phyloP scores from a whole-genome alignment of 257 asterid genomes.

The Rehmannia glutinosa region DNA sequence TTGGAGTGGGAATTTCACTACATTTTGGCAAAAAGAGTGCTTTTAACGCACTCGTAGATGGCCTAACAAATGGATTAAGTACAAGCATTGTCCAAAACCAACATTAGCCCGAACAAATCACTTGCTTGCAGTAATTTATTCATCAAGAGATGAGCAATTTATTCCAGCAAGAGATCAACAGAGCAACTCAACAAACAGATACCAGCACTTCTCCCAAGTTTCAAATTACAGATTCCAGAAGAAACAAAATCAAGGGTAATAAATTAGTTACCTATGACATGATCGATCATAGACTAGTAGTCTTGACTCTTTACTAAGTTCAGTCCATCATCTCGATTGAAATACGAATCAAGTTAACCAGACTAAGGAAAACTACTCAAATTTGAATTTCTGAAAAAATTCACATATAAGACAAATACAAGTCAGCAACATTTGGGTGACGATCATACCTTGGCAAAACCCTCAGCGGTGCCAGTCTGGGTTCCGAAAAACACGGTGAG shows the following conservation, averaged over 20 bases:
- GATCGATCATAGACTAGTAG: neutral
- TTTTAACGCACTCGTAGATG: no score
- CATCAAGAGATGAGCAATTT: neutral
- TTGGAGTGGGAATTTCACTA: no score
- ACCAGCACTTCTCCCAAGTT: neutral
- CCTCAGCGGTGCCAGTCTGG: constrained; percentile 88
- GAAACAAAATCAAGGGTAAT: neutral
- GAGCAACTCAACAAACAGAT: neutral
- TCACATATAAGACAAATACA: neutral
- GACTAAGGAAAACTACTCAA: neutral
- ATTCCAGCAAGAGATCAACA: neutral
- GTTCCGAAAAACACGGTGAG: constrained; percentile 66
- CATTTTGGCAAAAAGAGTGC: no score
- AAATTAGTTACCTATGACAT: neutral
- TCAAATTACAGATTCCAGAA: neutral
- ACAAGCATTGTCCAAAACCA: neutral
- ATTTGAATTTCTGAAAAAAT: neutral
- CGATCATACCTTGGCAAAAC: constrained; percentile 62
- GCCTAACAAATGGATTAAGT: neutral
- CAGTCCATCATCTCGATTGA: neutral
- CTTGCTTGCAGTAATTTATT: neutral
- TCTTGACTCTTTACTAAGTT: neutral
- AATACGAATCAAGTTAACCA: neutral
- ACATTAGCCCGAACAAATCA: neutral
- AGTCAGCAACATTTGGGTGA: constrained; percentile 3